These are phyloP conservation scores for Pichia sp. DNA, from an alignment of 1,139 yeast genomes.

Conservation along the genomic window DNA sequence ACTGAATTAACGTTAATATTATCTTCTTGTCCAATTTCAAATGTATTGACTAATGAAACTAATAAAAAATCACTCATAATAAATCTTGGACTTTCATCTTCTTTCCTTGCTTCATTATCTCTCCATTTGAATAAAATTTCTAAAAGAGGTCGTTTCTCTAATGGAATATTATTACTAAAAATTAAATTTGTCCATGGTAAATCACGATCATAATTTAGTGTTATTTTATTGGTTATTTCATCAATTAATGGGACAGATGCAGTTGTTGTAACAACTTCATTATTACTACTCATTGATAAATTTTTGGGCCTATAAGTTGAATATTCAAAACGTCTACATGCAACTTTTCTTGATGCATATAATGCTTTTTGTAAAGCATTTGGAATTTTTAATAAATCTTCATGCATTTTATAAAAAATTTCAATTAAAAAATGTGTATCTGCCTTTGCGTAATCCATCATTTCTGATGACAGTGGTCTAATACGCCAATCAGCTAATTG, in stretches of 20 bases:
- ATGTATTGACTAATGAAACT: slow-evolving; percentile 48
- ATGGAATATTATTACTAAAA: slow-evolving; percentile 59
- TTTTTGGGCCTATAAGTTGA: slow-evolving; percentile 50
- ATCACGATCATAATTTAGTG: slow-evolving; percentile 21
- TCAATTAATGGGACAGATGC: slow-evolving; percentile 25
- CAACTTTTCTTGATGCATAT: slow-evolving; percentile 72
- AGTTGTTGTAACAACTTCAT: slow-evolving; percentile 24
- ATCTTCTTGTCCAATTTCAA: slow-evolving; percentile 21
- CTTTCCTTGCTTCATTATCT: slow-evolving; percentile 61
- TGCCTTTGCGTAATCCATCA: slow-evolving; percentile 85
- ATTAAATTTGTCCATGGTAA: slow-evolving; percentile 59
- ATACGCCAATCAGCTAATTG: slow-evolving; percentile 97
- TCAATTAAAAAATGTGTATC: slow-evolving; percentile 88
- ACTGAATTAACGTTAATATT: slow-evolving; percentile 54
- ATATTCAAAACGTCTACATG: slow-evolving; percentile 75
- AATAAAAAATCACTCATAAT: slow-evolving; percentile 79
- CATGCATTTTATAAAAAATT: slow-evolving; percentile 70
- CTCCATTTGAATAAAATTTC: slow-evolving; percentile 74
- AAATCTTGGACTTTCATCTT: slow-evolving; percentile 80
- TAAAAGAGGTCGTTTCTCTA: slow-evolving; percentile 49
- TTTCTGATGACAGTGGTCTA: slow-evolving; percentile 72
- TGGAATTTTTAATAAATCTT: slow-evolving; percentile 37
- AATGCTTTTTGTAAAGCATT: slow-evolving; percentile 58
- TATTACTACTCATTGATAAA: slow-evolving; percentile 18
- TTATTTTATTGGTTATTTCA: slow-evolving; percentile 15